Conservation (phyloP, 192 early-diverging fungal species). For the Geranomyces michiganensis region DNA sequence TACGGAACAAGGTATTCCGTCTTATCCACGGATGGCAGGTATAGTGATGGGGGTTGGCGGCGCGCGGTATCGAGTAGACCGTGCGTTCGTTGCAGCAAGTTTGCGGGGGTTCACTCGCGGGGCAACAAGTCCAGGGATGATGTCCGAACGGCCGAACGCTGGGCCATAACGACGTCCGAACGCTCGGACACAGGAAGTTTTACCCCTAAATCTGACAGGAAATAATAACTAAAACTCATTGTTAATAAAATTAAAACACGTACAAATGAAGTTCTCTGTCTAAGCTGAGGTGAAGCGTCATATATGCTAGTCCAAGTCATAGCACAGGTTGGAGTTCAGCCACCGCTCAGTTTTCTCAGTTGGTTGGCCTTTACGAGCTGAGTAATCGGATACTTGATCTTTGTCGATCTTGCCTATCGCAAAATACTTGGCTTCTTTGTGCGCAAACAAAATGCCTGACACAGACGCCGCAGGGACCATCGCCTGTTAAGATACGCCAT, state of each 20-base stretch:
- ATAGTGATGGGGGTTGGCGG: too few relatives aligned
- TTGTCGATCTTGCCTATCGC: conserved; percentile 92
- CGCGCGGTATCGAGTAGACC: too few relatives aligned
- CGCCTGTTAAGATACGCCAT: conserved; percentile 48
- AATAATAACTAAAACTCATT: too few relatives aligned
- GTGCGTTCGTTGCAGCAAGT: not conserved
- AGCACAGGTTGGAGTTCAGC: conserved; percentile 76
- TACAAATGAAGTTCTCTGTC: too few relatives aligned
- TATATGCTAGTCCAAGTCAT: conserved; percentile 39
- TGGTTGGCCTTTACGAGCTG: conserved; percentile 66
- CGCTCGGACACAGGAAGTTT: too few relatives aligned
- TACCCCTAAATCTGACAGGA: too few relatives aligned
- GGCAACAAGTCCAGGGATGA: not conserved
- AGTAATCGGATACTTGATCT: conserved; percentile 85
- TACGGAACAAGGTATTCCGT: too few relatives aligned
- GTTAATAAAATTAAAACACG: too few relatives aligned
- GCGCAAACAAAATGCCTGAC: conserved; percentile 74
- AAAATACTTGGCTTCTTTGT: conserved; percentile 85
- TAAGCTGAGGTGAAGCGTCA: too few relatives aligned
- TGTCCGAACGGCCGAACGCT: not conserved
- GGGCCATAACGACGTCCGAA: too few relatives aligned
- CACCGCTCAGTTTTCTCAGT: conserved; percentile 73
- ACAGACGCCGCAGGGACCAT: conserved; percentile 93
- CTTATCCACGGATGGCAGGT: too few relatives aligned
- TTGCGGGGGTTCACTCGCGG: not conserved